These are phyloP conservation scores for Gilbertella persicaria DNA, from an alignment of 371 early-diverging fungal genomes.

Conservation along the genomic window DNA sequence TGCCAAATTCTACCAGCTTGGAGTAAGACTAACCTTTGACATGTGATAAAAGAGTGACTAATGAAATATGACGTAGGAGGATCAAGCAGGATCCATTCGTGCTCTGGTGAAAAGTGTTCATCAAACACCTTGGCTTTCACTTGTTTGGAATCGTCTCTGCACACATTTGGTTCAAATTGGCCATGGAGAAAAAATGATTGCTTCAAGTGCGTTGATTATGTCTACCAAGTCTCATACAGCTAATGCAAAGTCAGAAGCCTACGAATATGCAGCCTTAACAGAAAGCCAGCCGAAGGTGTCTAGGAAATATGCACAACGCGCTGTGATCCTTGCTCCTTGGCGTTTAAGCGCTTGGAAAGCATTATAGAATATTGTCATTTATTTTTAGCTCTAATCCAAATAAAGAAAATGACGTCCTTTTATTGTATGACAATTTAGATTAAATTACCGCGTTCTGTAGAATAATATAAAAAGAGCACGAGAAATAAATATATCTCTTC, in stretches of 20 bases:
- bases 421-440: background rate
- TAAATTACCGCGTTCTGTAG: no score
- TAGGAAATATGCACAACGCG: conserved; percentile 48
- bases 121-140: conserved; percentile 40
- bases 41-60: conserved; percentile 4
- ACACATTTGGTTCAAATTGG: conserved; percentile 20
- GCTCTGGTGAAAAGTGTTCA: conserved; percentile 40
- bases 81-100: conserved; percentile 25
- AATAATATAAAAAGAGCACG: no score
- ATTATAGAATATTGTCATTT: conserved; percentile 11
- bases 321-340: conserved; percentile 60
- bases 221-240: conserved; percentile 26
- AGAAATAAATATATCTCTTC: no score
- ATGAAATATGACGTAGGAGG: conserved; percentile 23
- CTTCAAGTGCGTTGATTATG: conserved; percentile 30
- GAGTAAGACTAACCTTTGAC: conserved; percentile 26
- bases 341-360: conserved; percentile 47
- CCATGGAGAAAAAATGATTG: conserved; percentile 20
- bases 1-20: conserved; percentile 34
- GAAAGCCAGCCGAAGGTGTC: conserved; percentile 9
- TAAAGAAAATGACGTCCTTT: conserved; percentile 9
- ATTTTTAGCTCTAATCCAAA: background rate
- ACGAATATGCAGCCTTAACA: conserved; percentile 39
- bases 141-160: conserved; percentile 39
- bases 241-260: conserved; percentile 39